Evolutionary conservation across 2,329 filamentous ascomycete species (phyloP), one percentile per base, ranked within the genome.

Genomic region (Botrytis aclada): DNA sequence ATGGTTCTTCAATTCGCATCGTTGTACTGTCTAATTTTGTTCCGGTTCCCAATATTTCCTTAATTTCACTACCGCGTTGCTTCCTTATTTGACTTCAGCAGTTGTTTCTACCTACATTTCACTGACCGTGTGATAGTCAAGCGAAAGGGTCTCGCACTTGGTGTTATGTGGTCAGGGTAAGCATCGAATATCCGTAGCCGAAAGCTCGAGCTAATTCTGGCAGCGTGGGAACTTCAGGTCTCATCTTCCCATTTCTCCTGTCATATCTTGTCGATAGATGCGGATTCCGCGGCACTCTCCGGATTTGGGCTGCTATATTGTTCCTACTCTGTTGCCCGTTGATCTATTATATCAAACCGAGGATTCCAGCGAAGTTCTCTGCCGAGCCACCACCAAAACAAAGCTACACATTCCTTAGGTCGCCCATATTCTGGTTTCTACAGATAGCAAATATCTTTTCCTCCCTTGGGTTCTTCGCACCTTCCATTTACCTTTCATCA

Each of bases 331-430:
- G 83, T 12, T 80, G 78, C 1, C 84, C 85, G 43, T 82, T 89
- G n/a, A 84, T 88, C 9, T 85, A 84, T 69, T 88, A 88, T 75
- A 84, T 91, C 78, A 88, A 86, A 74, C 85, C 86, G 1, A 85
- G 89, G 2, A 78, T 89, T 39, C 84, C 88, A 2, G n/a, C 25
- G 0, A 62, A 51, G 79, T 61, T 41, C 56, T 72, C 32, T 58
- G 71, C 20, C 29, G 70, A 66, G 56, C 65, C 45, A 16, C 64
- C 39, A 69, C 58, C 47, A 43, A 72, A 58, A 29, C 45, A 58
- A 37, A 51, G 65, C n/a, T 76, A 76, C 70, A 54, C 70, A 6
- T 88, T 87, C 77, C 80, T 88, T 51, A 79, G 77, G 70, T 84
- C 85, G 72, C 79, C 78, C 22, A 83, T 83, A 3, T 85, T 87